These are phyloP conservation scores for Phialocephala subalpina DNA, from an alignment of 2,329 filamentous ascomycete genomes.

Conservation along the genomic window DNA sequence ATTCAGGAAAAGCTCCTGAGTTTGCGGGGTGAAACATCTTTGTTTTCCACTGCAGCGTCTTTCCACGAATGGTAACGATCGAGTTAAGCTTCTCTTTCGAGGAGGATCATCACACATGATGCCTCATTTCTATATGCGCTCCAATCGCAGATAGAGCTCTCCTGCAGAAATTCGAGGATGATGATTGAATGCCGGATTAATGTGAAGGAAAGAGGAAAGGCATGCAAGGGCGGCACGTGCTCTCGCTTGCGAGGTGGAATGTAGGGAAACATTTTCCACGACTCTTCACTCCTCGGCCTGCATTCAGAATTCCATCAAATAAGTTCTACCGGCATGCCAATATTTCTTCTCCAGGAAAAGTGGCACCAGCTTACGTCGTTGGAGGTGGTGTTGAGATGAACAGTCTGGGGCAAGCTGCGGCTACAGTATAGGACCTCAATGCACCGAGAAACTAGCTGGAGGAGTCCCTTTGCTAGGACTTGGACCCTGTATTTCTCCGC, in stretches of 20 bases:
- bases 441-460: not conserved
- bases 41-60: not conserved
- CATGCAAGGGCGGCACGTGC: not conserved
- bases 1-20: not conserved
- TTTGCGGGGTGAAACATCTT: constrained; percentile 10
- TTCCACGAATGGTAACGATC: constrained; percentile 7
- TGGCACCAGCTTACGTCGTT: too few species aligned
- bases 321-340: not conserved
- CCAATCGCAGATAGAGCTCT: not conserved
- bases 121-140: not conserved
- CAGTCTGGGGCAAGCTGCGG: not conserved
- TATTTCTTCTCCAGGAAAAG: not conserved
- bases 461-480: not conserved
- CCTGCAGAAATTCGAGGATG: not conserved
- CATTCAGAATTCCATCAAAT: not conserved
- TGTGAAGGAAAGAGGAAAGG: not conserved
- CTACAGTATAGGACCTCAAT: not conserved
- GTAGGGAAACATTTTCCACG: constrained; percentile 5
- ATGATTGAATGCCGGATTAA: not conserved
- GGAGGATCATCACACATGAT: not conserved
- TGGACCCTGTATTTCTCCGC: not conserved
- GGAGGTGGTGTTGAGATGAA: not conserved
- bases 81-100: constrained; percentile 3
- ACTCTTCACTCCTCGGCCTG: not conserved
- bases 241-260: not conserved